These are phyloP conservation scores for Neohortaea acidophila DNA, from an alignment of 495 filamentous ascomycete genomes.

Conservation along the genomic window DNA sequence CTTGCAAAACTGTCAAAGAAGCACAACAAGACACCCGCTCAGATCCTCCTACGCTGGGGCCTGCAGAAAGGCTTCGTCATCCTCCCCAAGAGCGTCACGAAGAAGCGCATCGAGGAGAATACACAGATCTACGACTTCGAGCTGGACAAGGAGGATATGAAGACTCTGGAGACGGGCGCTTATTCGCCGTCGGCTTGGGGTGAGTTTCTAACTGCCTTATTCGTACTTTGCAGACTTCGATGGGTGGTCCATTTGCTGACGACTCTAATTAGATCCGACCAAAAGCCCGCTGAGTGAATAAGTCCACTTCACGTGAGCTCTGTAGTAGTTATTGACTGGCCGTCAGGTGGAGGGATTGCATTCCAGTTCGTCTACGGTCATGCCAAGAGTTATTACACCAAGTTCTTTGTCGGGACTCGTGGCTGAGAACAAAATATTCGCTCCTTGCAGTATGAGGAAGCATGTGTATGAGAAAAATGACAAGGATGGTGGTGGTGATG, in stretches of 20 bases:
- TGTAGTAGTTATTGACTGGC: neutral
- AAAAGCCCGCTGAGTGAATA: constrained; percentile 14
- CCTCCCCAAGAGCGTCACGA: constrained; percentile 61
- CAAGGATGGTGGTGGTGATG: no score
- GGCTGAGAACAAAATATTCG: no score
- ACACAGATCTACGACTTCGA: constrained; percentile 70
- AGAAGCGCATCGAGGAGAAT: constrained; percentile 58
- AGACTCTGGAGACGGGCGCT: constrained; percentile 36
- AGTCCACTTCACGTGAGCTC: neutral
- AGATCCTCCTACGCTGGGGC: constrained; percentile 76
- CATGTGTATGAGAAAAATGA: no score
- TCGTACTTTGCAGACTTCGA: no score
- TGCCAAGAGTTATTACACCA: constrained; percentile 6
- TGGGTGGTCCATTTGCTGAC: no score
- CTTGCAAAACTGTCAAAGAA: constrained; percentile 48
- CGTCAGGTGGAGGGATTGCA: constrained; percentile 8
- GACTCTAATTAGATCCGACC: no score
- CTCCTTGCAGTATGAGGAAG: no score
- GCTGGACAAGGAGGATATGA: constrained; percentile 45
- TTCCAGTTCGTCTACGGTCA: constrained; percentile 10
- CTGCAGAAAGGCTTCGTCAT: constrained; percentile 64
- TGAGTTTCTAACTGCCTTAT: no score
- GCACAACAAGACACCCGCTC: constrained; percentile 56
- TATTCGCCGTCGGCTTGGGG: constrained; percentile 60
- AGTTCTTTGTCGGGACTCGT: constrained; percentile 1